Conservation (phyloP, 75 land plant species). For the Selaginella tamariscina region DNA sequence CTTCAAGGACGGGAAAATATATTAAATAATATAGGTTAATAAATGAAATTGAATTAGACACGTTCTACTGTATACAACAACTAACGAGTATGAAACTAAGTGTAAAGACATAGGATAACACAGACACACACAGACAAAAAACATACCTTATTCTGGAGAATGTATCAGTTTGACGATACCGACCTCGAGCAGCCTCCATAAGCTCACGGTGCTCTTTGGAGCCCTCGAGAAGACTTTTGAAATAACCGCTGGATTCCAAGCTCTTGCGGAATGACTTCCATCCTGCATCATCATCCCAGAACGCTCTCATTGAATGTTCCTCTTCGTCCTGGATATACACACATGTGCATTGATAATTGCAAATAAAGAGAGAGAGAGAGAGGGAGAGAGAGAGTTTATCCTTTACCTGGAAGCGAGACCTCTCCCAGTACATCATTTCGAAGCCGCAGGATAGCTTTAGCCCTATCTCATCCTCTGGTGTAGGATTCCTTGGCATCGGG, state of each 20-base stretch:
- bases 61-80: no score
- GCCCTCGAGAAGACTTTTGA: constrained; percentile 66
- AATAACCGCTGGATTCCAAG: constrained; percentile 64
- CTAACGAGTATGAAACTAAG: no score
- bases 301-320: no score
- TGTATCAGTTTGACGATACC: constrained; percentile 35
- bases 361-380: no score
- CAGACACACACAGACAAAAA: no score
- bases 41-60: no score
- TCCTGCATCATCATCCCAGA: constrained; percentile 25
- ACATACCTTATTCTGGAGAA: constrained; percentile 59
- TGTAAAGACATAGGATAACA: no score
- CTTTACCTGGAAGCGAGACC: constrained; percentile 20
- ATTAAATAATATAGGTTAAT: no score
- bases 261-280: constrained; percentile 60
- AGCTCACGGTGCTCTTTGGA: constrained; percentile 61
- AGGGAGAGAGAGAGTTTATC: no score
- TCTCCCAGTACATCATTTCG: constrained; percentile 86
- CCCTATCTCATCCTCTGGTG: constrained; percentile 65
- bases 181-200: constrained; percentile 45
- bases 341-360: no score
- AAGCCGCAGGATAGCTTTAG: constrained; percentile 95
- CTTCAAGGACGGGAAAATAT: no score
- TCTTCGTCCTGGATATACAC: no score
- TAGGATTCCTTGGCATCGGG: constrained; percentile 44